A percentile compares a stretch with the other conserved stretches of the same genome.
phyloP scores from a whole-genome alignment of 169 alveolate genomes.

The Plasmodium yoelii region DNA sequence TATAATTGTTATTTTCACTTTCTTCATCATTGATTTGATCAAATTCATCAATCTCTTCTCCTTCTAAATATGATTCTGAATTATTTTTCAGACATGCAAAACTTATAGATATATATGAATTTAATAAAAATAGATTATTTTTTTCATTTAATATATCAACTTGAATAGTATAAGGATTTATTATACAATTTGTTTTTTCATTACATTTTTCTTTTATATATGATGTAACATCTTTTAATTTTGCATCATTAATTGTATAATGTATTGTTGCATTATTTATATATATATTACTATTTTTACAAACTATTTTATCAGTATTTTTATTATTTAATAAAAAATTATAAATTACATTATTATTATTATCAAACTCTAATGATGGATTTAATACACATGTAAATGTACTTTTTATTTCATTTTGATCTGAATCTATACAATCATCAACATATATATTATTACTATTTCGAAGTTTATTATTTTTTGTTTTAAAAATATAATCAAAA shows the following conservation, averaged over 20 bases:
- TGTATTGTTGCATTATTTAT: conserved; percentile 39
- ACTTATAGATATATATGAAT: conserved; percentile 24
- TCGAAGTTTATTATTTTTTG: neutral
- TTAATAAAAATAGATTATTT: conserved; percentile 12
- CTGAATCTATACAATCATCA: conserved; percentile 35
- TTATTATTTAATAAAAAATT: conserved; percentile 44
- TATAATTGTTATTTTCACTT: neutral
- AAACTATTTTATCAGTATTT: conserved; percentile 33
- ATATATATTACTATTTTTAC: conserved; percentile 15
- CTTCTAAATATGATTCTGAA: neutral
- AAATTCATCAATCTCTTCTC: neutral
- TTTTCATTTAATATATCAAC: conserved; percentile 9
- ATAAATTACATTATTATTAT: conserved; percentile 7
- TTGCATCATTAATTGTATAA: conserved; percentile 18
- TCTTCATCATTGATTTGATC: neutral
- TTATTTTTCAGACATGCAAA: conserved; percentile 14
- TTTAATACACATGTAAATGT: conserved; percentile 37
- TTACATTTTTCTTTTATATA: conserved; percentile 23
- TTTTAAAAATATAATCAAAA: conserved; percentile 19
- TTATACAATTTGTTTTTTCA: conserved; percentile 18
- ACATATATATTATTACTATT: conserved; percentile 24
- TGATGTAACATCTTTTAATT: conserved; percentile 28
- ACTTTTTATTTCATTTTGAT: conserved; percentile 29
- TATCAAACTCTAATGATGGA: conserved; percentile 20
- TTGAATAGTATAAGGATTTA: conserved; percentile 25